A percentile compares a stretch with the other conserved stretches of the same genome.
These are phyloP conservation scores for Penicillium hordei DNA, from an alignment of 2,329 filamentous ascomycete species.

Conservation along the genomic window DNA sequence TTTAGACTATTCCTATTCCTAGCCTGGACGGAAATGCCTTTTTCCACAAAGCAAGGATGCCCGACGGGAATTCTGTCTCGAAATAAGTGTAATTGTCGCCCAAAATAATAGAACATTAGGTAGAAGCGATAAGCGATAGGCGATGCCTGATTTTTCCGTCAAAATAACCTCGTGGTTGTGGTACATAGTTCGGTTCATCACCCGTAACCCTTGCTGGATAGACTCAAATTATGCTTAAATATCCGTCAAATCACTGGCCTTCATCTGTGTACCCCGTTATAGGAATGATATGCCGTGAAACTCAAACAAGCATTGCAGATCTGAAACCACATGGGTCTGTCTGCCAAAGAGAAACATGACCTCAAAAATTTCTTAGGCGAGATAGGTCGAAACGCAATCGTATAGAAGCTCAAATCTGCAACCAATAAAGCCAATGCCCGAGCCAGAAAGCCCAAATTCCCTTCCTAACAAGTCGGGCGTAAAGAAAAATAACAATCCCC, in stretches of 20 bases:
- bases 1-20: background rate
- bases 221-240: background rate
- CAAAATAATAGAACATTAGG: background rate
- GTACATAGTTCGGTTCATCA: background rate
- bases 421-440: background rate
- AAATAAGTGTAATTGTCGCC: background rate
- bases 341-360: background rate
- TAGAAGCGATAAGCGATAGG: background rate
- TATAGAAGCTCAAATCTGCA: background rate
- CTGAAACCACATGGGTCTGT: background rate
- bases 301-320: background rate
- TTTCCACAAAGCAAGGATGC: background rate
- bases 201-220: background rate
- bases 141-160: background rate
- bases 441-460: background rate
- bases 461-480: background rate
- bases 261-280: background rate
- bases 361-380: background rate
- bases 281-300: background rate
- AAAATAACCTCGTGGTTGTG: background rate
- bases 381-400: background rate
- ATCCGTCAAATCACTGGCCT: background rate
- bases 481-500: background rate
- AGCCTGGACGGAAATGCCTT: background rate
- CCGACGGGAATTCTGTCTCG: background rate